These are phyloP conservation scores for Euclidium syriacum DNA, from an alignment of 345 rosid species.

Conservation along the genomic window DNA sequence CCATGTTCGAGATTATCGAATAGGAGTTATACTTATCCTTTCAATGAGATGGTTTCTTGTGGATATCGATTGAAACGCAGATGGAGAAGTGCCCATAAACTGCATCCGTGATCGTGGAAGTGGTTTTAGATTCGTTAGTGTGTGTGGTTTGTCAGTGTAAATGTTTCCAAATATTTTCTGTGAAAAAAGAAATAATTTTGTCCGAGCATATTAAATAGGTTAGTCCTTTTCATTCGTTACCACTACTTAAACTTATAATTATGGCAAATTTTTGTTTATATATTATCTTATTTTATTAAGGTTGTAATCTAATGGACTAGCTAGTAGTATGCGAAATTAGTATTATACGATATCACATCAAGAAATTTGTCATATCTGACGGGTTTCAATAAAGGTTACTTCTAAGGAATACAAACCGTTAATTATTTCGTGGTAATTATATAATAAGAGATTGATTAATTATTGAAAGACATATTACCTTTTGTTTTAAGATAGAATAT, in stretches of 20 bases:
- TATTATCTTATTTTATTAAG: background rate
- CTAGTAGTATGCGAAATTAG: conserved; percentile 7
- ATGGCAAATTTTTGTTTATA: background rate
- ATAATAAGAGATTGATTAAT: background rate
- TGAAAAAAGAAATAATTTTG: background rate
- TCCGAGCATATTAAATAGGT: too few species aligned
- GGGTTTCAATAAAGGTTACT: conserved; percentile 16
- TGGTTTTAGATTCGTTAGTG: too few species aligned
- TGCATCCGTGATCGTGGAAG: too few species aligned
- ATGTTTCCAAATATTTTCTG: too few species aligned
- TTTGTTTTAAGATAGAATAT: conserved; percentile 27
- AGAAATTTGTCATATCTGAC: conserved; percentile 26
- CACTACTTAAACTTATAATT: background rate
- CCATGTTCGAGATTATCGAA: too few species aligned
- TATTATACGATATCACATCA: conserved; percentile 24
- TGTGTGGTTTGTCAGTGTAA: too few species aligned
- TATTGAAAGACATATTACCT: conserved; percentile 21
- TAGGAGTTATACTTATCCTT: too few species aligned
- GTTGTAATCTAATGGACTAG: conserved; percentile 12
- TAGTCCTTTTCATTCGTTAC: background rate
- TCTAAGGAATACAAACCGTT: conserved; percentile 14
- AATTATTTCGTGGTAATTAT: conserved; percentile 5
- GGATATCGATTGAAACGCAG: too few species aligned
- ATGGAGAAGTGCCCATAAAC: too few species aligned
- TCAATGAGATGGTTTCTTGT: too few species aligned